phyloP scores from a whole-genome alignment of 202 grass and related monocot species.

The Musa balbisiana region DNA sequence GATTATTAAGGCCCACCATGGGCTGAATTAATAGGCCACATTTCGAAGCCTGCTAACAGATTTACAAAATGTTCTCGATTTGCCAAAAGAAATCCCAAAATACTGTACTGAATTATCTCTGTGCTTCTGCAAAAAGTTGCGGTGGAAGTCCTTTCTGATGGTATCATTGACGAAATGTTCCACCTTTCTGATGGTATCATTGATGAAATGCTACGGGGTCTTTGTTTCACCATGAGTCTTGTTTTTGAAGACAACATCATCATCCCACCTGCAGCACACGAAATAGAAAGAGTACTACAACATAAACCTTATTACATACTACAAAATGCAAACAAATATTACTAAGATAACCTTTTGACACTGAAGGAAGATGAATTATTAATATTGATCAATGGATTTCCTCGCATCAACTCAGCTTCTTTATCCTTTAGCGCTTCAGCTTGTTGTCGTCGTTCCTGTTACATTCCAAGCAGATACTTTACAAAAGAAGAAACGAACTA shows the following conservation, averaged over 20 bases:
- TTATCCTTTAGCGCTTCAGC: slow-evolving; percentile 88
- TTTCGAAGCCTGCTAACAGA: too few species aligned
- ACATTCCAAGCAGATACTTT: background rate
- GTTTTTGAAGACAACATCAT: slow-evolving; percentile 95
- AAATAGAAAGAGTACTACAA: background rate
- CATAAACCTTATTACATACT: background rate
- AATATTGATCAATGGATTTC: slow-evolving; percentile 87
- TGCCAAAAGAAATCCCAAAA: too few species aligned
- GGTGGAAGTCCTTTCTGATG: slow-evolving; percentile 94
- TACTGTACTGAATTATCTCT: slow-evolving; percentile 43
- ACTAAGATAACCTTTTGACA: slow-evolving; percentile 62
- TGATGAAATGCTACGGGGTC: slow-evolving; percentile 84
- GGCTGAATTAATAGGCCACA: too few species aligned
- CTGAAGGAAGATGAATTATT: slow-evolving; percentile 74
- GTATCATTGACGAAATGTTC: slow-evolving; percentile 87
- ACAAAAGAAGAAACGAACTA: background rate
- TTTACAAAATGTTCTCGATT: too few species aligned
- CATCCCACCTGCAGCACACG: slow-evolving; percentile 53
- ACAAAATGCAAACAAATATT: background rate
- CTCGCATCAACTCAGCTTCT: slow-evolving; percentile 82
- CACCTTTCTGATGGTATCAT: slow-evolving; percentile 87
- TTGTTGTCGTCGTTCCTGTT: slow-evolving; percentile 60
- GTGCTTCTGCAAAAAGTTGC: slow-evolving; percentile 95
- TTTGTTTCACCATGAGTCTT: slow-evolving; percentile 77
- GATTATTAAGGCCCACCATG: too few species aligned